phyloP scores from a whole-genome alignment of 2,329 filamentous ascomycete genomes.

The Malbranchea cinnamomea region DNA sequence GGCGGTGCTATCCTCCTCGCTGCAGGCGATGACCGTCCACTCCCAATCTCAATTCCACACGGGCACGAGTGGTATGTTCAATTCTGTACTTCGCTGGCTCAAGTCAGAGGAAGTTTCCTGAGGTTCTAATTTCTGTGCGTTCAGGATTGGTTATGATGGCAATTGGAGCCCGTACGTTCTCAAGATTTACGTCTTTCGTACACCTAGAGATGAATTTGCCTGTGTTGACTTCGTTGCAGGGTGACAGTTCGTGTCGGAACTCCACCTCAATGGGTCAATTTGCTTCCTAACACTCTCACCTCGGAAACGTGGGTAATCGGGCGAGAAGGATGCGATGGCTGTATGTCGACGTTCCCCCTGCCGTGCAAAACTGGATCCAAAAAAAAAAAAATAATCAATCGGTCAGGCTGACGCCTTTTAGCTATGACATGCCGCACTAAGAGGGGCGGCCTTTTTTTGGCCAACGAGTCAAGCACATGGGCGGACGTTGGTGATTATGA shows the following conservation, averaged over 20 bases:
- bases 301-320: slow-evolving; percentile 18
- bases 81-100: too few species aligned
- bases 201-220: neutral
- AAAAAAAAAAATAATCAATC: too few species aligned
- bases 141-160: slow-evolving; percentile 14
- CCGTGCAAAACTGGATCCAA: too few species aligned
- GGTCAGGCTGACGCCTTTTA: too few species aligned
- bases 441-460: slow-evolving; percentile 18
- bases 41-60: slow-evolving; percentile 6
- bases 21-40: too few species aligned
- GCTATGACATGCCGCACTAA: slow-evolving; percentile 13
- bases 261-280: slow-evolving; percentile 17
- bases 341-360: slow-evolving; percentile 8
- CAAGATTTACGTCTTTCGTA: neutral
- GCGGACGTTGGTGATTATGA: slow-evolving; percentile 14
- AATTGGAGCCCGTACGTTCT: slow-evolving; percentile 14
- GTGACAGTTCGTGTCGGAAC: slow-evolving; percentile 16
- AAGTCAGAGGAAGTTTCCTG: too few species aligned
- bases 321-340: slow-evolving; percentile 15
- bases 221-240: slow-evolving; percentile 1
- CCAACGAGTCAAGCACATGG: slow-evolving; percentile 21
- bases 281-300: slow-evolving; percentile 17
- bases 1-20: too few species aligned
- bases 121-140: too few species aligned
- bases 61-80: slow-evolving; percentile 8